Evolutionary conservation across 257 asterid genomes (phyloP), one percentile per base, ranked within the genome.

Genomic region (Nicotiana tomentosiformis): DNA sequence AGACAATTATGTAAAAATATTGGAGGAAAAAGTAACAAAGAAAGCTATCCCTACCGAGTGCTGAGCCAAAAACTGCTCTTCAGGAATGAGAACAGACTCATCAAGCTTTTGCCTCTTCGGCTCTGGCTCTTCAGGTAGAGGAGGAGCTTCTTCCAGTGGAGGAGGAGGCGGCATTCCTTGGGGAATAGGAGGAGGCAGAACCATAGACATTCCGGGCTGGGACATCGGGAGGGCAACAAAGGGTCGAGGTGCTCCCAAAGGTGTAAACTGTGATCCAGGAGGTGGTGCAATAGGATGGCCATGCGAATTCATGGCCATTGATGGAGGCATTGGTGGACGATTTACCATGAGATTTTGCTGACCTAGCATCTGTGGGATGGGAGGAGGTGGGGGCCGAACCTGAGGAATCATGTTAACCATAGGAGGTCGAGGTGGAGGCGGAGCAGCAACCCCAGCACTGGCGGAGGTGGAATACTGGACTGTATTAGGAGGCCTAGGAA

Each of bases 141-240:
- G 98, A 15, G 97, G 98, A 66, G 97, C 97, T 85, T 93, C 98
- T 83, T 93, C 97, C n/a, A 96, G 97, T 17, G 96, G 97, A 57
- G 98, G 98, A 12, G 87, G 90, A 0, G 95, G 98, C 12, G 93
- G 94, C 90, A 94, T 88, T 70, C 93, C 95, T 57, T 86, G 93
- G 61, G 86, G 92, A 94, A 93, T 91, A 43, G 51, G 51, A 43
- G 51, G 51, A 43, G 51, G 51, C 4, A 4, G 51, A 43, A 43
- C 12, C 51, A 56, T 89, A 67, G 83, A 83, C 97, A 93, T 86
- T 81, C 95, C 95, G 55, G 89, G 90, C 83, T 93, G 98, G 39
- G 97, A 84, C 88, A 94, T 87, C 46, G 89, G 92, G 37, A 12
- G 49, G 67, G 87, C 86, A 77, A 82, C 86, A 80, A 69, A 95